Conservation (phyloP, 2,329 filamentous ascomycete genomes). For the Xylaria multiplex region DNA sequence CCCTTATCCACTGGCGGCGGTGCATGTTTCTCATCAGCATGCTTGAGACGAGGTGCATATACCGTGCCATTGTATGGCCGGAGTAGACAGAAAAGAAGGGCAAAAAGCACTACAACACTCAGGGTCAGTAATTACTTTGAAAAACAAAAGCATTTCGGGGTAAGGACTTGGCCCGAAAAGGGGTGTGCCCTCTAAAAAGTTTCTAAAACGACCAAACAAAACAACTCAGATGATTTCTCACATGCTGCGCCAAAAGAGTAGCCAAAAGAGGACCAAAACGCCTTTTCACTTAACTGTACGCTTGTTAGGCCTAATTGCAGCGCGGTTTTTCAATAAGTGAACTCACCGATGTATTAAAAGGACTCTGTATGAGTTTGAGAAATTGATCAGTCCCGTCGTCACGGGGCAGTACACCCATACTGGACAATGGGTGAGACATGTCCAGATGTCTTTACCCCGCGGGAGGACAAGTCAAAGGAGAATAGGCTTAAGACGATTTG, state of each 20-base stretch:
- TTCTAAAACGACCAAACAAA: not conserved
- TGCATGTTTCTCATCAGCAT: conserved; percentile 68
- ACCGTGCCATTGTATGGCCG: conserved; percentile 81
- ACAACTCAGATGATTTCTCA: not conserved
- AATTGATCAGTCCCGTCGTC: conserved; percentile 51
- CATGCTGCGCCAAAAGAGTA: conserved; percentile 79
- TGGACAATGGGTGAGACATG: conserved; percentile 20
- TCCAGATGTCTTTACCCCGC: not conserved
- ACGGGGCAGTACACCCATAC: conserved; percentile 22
- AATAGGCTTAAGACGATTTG: not conserved
- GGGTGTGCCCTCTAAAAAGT: too few species aligned
- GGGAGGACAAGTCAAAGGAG: conserved; percentile 1
- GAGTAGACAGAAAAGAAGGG: conserved; percentile 82
- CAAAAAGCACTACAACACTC: conserved; percentile 62
- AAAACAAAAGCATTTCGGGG: not conserved
- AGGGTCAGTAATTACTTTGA: not conserved
- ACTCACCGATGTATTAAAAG: conserved; percentile 58
- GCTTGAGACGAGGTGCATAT: conserved; percentile 90
- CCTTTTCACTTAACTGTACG: conserved; percentile 33
- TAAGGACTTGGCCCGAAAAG: too few species aligned
- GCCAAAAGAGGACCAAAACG: conserved; percentile 77
- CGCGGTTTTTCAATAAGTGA: not conserved
- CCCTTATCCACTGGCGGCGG: conserved; percentile 87
- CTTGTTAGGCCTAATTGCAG: conserved; percentile 6
- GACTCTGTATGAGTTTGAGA: conserved; percentile 59